Conservation (phyloP, 208 protist genomes). For the Trichomonas vaginalis region DNA sequence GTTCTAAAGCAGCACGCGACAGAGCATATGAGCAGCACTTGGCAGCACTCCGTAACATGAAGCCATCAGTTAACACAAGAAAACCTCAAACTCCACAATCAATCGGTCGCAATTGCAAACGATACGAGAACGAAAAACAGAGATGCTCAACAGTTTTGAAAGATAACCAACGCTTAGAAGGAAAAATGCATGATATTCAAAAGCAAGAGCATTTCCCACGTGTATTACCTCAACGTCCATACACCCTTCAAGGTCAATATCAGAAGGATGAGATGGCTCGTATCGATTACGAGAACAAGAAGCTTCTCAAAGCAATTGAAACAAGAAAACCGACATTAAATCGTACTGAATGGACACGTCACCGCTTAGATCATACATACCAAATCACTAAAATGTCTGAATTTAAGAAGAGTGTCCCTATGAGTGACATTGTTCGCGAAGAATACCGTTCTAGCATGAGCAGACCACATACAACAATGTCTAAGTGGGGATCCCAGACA, state of each 20-base stretch:
- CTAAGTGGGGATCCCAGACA: neutral
- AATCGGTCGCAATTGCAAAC: neutral
- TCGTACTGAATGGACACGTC: neutral
- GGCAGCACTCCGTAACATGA: neutral
- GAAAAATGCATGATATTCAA: neutral
- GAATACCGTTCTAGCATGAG: neutral
- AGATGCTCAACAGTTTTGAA: neutral
- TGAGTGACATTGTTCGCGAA: neutral
- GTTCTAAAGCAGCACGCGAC: neutral
- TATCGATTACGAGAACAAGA: neutral
- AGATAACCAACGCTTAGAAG: neutral
- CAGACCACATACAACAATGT: neutral
- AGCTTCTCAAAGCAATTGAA: neutral
- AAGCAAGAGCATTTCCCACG: neutral
- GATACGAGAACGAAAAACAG: neutral
- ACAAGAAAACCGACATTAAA: neutral
- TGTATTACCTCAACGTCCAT: neutral
- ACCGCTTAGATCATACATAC: neutral
- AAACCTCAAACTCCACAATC: neutral
- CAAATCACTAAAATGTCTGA: neutral
- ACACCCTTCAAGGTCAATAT: neutral
- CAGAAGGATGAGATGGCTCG: neutral
- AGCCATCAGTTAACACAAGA: neutral
- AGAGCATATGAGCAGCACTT: neutral
- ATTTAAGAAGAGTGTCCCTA: neutral